phyloP scores from a whole-genome alignment of 371 early-diverging fungal species.

The Mucor ambiguus region DNA sequence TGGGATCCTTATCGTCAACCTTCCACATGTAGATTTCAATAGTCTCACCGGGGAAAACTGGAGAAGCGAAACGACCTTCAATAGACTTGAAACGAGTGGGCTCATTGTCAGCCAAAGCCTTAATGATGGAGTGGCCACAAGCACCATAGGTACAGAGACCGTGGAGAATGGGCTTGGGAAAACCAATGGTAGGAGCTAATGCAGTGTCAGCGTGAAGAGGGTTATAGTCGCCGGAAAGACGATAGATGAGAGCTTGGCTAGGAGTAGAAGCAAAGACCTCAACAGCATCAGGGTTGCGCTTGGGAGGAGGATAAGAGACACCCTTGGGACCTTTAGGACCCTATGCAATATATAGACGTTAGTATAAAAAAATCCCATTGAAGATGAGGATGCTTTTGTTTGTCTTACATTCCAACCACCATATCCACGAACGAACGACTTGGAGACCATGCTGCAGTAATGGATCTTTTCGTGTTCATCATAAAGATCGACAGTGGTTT shows the following conservation, averaged over 20 bases:
- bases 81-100: slow-evolving; percentile 63
- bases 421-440: slow-evolving; percentile 61
- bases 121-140: slow-evolving; percentile 63
- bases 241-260: slow-evolving; percentile 70
- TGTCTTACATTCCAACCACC: slow-evolving; percentile 61
- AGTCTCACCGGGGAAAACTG: slow-evolving; percentile 77
- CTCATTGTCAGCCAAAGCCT: slow-evolving; percentile 57
- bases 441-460: slow-evolving; percentile 56
- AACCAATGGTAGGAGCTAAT: slow-evolving; percentile 66
- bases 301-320: slow-evolving; percentile 52
- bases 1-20: slow-evolving; percentile 44
- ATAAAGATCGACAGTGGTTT: slow-evolving; percentile 39
- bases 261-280: slow-evolving; percentile 46
- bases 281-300: slow-evolving; percentile 64
- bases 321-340: slow-evolving; percentile 69
- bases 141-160: slow-evolving; percentile 74
- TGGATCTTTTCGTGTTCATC: slow-evolving; percentile 50
- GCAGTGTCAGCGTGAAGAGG: slow-evolving; percentile 71
- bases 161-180: slow-evolving; percentile 74
- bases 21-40: slow-evolving; percentile 75
- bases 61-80: slow-evolving; percentile 68
- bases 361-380: neutral
- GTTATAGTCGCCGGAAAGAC: slow-evolving; percentile 77
- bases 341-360: slow-evolving; percentile 18
- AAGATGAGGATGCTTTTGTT: neutral